These are phyloP conservation scores for Houttuynia cordata DNA, from an alignment of 164 flowering plant species.

Conservation along the genomic window DNA sequence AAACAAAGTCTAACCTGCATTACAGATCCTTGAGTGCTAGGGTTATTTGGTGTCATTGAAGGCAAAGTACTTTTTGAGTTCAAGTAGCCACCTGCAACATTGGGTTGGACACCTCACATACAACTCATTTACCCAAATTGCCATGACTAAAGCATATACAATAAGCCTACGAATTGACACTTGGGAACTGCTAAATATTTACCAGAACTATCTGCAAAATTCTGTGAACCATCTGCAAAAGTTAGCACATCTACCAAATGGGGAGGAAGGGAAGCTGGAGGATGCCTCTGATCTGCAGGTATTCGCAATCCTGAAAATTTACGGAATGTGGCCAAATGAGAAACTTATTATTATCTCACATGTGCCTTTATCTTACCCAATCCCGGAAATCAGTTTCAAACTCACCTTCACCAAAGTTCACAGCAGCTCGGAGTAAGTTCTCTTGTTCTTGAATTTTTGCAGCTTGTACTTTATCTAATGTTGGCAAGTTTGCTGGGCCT, in stretches of 20 bases:
- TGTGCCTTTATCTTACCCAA: neutral
- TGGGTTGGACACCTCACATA: neutral
- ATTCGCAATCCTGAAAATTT: constrained; percentile 50
- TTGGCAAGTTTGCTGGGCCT: constrained; percentile 52
- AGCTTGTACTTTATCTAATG: constrained; percentile 82
- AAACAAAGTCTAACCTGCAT: constrained; percentile 48
- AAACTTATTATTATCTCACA: too few species aligned
- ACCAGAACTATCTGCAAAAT: constrained; percentile 65
- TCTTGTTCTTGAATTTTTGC: constrained; percentile 91
- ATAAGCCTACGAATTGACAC: neutral
- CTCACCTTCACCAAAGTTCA: constrained; percentile 75
- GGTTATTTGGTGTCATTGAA: constrained; percentile 38
- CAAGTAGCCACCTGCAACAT: constrained; percentile 52
- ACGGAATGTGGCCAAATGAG: neutral
- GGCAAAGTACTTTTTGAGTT: constrained; percentile 56
- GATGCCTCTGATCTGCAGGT: constrained; percentile 77
- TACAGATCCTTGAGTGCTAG: constrained; percentile 38
- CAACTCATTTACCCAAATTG: neutral
- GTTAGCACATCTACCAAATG: constrained; percentile 72
- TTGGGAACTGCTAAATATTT: constrained; percentile 1
- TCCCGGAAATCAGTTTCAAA: neutral
- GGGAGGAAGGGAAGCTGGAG: constrained; percentile 61
- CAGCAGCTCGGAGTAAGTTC: constrained; percentile 69
- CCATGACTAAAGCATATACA: neutral
- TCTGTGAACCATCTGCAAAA: constrained; percentile 45